Base-by-base conservation (phyloP, 139 green algal species). In the Monoraphidium neglectum region DNA sequence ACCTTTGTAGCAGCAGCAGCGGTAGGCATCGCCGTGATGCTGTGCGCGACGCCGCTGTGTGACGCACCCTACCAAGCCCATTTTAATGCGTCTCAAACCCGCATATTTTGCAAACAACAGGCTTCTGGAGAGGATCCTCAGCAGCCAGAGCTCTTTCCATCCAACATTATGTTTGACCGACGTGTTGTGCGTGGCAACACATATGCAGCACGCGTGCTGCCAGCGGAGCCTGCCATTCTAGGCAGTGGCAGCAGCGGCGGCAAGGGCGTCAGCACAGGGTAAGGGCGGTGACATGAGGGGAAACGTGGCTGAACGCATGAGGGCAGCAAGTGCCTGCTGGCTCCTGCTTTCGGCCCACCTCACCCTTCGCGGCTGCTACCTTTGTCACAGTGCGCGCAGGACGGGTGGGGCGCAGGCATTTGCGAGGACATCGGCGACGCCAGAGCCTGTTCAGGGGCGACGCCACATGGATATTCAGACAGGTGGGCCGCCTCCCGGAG, bases 91-190 rank as follows among this genome's bases (percentile, higher is more conserved):
- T 12, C 47, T 12, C 54, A 4, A 30, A 61, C 54, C 21, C 21
- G 4, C 54, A 10, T 10, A 10, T 33, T 10, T 30, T 33, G 54
- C 54, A 61, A 6, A 16, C 54, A 61, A 33, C 21, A 26, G 4
- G 54, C 54, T 10, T 61, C 12, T 12, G 13, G 47, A 56, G 13
- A 56, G 47, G 13, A 56, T 12, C 47, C 12, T 12, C 47, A 24
- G 47, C 47, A 56, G 47, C 13, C 13, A 56, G 13, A 15, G 47
- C 13, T 15, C 54, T n/a, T 73, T 18, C 77, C 83, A 26, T 68
- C 77, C 66, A 97, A 97, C 79, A 94, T 97, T 64, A 97, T 97
- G 92, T 97, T 94, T 70, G 91, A 97, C 76, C 81, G 90, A 28
- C 82, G 92, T 12, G 91, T 97, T 2, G 88, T 97, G 0, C 86